Evolutionary conservation across 2,329 filamentous ascomycete genomes (phyloP), one percentile per base, ranked within the genome.

Genomic region (Capronia coronata): DNA sequence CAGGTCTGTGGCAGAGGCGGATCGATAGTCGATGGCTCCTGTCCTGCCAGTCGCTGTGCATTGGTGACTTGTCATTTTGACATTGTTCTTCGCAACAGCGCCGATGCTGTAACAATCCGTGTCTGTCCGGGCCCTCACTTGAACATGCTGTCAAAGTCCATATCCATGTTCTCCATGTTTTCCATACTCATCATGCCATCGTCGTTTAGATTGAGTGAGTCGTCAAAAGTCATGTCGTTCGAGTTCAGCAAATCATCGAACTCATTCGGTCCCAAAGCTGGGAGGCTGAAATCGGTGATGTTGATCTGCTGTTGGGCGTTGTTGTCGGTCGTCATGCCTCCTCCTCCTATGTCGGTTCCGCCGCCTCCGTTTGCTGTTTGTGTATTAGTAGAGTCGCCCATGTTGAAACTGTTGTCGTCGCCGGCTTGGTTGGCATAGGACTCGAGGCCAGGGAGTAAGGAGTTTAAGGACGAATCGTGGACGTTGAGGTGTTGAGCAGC

Each of bases 151-250:
- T 58, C 56, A 39, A 58, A 54, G 16, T 56, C 50, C 35, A 55
- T 38, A 44, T 55, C 52, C 43, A 55, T 49, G 37, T 38, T 55
- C 10, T 53, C 52, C 38, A 56, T 51, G 29, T 44, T 50, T 8
- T 53, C 52, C 38, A 56, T 51, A 22, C 41, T 50, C 52, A 52
- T 45, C 39, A 54, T 47, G 21, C 59, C 66, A 19, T 69, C 69
- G 58, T 70, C 63, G 50, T 45, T 45, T 10, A 54, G 42, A n/a
- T 41, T 46, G 35, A 71, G 69, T n/a, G 71, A 50, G 45, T 71
- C 67, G 47, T 73, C 71, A 48, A 73, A 73, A 47, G 48, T 56
- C 51, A 56, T 56, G 51, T 65, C 71, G 14, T 70, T 72, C 55
- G 69, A 66, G 11, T 66, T 68, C 5, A 65, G 67, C 2, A 59